These are phyloP conservation scores for Phytophthora colocasiae DNA, from an alignment of 352 stramenopile species.

Conservation along the genomic window DNA sequence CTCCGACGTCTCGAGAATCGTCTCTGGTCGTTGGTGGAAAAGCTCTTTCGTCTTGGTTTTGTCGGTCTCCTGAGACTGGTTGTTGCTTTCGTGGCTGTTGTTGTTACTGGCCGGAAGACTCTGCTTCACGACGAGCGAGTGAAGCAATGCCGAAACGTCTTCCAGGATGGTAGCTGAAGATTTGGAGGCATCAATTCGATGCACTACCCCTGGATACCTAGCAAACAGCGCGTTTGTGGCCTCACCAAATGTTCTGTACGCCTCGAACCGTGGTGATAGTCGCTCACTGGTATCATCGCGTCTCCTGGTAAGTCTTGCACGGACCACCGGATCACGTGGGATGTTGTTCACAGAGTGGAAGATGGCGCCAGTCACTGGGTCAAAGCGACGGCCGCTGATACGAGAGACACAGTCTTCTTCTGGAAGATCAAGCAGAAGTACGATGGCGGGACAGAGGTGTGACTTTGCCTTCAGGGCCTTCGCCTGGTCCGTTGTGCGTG, in stretches of 20 bases:
- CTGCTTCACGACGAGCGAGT: constrained; percentile 35
- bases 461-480: constrained; percentile 45
- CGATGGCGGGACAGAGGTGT: constrained; percentile 56
- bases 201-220: constrained; percentile 30
- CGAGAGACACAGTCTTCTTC: constrained; percentile 57
- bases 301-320: constrained; percentile 62
- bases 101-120: constrained; percentile 7
- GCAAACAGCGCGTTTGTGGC: constrained; percentile 58
- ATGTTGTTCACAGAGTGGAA: constrained; percentile 62
- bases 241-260: constrained; percentile 66
- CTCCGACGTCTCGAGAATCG: constrained; percentile 61
- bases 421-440: constrained; percentile 64
- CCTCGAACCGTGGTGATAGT: constrained; percentile 67
- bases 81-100: constrained; percentile 23
- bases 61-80: constrained; percentile 19
- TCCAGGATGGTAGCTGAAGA: constrained; percentile 45
- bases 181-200: constrained; percentile 55
- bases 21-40: constrained; percentile 40
- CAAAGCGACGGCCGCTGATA: constrained; percentile 65
- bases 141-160: constrained; percentile 47
- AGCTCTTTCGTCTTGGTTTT: constrained; percentile 21
- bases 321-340: constrained; percentile 48
- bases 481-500: constrained; percentile 70
- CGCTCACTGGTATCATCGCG: constrained; percentile 66
- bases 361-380: constrained; percentile 62